Percentiles rank a stretch among this genome's conserved stretches.
Conservation (phyloP, 345 rosid genomes). For the Citrus trifoliata region DNA sequence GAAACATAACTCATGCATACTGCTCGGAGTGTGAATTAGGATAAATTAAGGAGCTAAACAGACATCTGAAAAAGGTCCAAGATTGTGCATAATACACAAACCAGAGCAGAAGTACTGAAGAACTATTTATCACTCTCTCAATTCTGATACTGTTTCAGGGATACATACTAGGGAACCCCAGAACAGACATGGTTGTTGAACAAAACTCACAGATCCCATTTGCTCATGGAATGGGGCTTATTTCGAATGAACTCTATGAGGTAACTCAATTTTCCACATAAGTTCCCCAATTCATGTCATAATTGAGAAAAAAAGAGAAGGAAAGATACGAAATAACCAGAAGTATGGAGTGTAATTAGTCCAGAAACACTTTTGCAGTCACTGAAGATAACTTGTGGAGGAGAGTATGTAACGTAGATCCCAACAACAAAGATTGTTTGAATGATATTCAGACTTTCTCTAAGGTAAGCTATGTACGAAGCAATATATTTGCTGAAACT, state of each 20-base stretch:
- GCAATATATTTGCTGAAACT: background rate
- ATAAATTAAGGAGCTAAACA: background rate
- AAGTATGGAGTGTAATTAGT: background rate
- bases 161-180: slow-evolving; percentile 56
- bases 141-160: slow-evolving; percentile 35
- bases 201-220: slow-evolving; percentile 35
- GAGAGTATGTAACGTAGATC: slow-evolving; percentile 28
- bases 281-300: background rate
- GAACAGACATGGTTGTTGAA: slow-evolving; percentile 32
- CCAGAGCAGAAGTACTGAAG: background rate
- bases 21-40: background rate
- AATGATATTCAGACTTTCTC: slow-evolving; percentile 15
- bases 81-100: background rate
- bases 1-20: background rate
- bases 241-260: slow-evolving; percentile 68
- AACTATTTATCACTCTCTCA: no score
- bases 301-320: background rate
- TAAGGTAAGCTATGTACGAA: slow-evolving; percentile 17
- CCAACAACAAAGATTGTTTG: slow-evolving; percentile 37
- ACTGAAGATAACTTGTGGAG: slow-evolving; percentile 43
- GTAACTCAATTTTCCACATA: slow-evolving; percentile 18
- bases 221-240: slow-evolving; percentile 65
- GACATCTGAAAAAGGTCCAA: background rate
- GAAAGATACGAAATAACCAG: background rate
- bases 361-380: slow-evolving; percentile 21